phyloP scores from a whole-genome alignment of 768 basidiomycete genomes.

The Macrolepiota albuminosa region DNA sequence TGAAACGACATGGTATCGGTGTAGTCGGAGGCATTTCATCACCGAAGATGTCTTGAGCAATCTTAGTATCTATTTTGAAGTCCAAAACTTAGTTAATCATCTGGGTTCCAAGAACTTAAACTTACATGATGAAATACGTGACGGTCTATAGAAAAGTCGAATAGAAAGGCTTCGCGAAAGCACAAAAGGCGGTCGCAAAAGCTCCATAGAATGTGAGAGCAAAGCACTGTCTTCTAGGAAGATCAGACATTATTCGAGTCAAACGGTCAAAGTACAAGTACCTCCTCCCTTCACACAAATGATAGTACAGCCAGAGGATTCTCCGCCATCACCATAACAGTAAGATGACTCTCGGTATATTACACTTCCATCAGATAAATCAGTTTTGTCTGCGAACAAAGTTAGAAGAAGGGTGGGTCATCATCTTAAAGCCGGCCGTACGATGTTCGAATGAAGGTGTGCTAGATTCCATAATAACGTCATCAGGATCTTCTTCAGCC shows the following conservation, averaged over 20 bases:
- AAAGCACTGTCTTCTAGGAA: slow-evolving; percentile 9
- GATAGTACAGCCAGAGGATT: slow-evolving; percentile 33
- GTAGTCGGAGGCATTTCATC: slow-evolving; percentile 34
- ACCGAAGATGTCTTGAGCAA: slow-evolving; percentile 25
- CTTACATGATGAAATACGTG: slow-evolving; percentile 26
- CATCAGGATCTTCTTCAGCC: slow-evolving; percentile 48
- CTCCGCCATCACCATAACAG: slow-evolving; percentile 30
- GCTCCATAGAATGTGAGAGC: slow-evolving; percentile 1
- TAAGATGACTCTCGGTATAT: slow-evolving; percentile 47
- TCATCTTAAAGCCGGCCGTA: slow-evolving; percentile 13
- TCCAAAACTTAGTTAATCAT: background rate
- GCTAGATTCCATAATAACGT: slow-evolving; percentile 20
- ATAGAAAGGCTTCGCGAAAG: slow-evolving; percentile 27
- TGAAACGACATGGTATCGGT: slow-evolving; percentile 45
- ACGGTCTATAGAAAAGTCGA: slow-evolving; percentile 42
- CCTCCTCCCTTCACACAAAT: slow-evolving; percentile 38
- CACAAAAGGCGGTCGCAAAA: background rate
- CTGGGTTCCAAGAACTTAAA: background rate
- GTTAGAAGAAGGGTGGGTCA: background rate
- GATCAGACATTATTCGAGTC: background rate
- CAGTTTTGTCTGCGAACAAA: background rate
- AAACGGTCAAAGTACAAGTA: slow-evolving; percentile 10
- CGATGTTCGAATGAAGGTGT: slow-evolving; percentile 39
- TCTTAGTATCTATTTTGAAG: slow-evolving; percentile 15
- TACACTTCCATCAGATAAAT: slow-evolving; percentile 5